Evolutionary conservation across 192 early-diverging fungal genomes (phyloP), one percentile per base, ranked within the genome.

Genomic region (Allomyces javanicus): DNA sequence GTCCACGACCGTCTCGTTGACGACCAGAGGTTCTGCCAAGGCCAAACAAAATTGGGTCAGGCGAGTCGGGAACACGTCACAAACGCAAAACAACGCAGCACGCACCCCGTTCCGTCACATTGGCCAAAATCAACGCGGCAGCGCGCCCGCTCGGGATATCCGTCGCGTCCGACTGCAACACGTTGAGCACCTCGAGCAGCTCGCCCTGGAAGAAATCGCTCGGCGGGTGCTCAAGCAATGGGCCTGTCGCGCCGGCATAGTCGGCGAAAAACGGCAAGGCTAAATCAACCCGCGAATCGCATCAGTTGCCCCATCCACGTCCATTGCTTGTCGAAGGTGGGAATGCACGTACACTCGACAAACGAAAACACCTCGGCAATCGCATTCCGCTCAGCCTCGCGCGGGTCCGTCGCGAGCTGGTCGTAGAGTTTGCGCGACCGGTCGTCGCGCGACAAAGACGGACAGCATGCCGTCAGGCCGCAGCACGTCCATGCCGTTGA

Each of bases 1-100:
- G 69, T 92, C 86, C 66, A 92, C 67, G 5, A 85, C 85, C 67
- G 88, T 86, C 26, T 86, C 77, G 61, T 80, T 80, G 44, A 89
- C 86, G 24, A 83, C 84, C 63, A 87, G 83, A 19, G 85, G 86
- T 76, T 91, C 89, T 83, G 73, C 10, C 43, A 72, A 69, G 64
- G 23, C 62, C 17, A 14, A 44, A 44, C 40, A 64, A 55, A 27
- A 24, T 6, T 26, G 23, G 24, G 21, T 58, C 10, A 58, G 21
- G 21, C 50, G 50, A 58, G 50, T 12, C 50, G 12, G 17, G 17
- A 58, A 2, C 50, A 58, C 50, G 17, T 21, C 17, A 21, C 50
- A 1, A 21, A n/a, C 10, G 50, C 50, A 58, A 21, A n/a, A 58
- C 5, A 40, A 9, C 33, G 33, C 17, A 3, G 6, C 21, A 58